phyloP scores from a whole-genome alignment of 192 early-diverging fungal species.

The Phycomyces blakesleeanus region DNA sequence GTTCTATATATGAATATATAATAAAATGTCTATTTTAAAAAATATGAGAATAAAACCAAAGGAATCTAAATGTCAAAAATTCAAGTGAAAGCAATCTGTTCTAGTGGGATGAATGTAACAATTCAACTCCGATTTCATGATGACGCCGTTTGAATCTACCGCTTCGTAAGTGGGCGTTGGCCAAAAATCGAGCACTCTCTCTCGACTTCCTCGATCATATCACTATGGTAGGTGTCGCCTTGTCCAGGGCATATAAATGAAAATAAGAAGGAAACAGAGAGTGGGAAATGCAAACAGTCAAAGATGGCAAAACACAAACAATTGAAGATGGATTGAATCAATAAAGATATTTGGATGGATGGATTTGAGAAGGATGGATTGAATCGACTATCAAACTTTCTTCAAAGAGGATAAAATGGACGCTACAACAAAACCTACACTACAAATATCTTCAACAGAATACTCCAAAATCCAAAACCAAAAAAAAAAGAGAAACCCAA shows the following conservation, averaged over 20 bases:
- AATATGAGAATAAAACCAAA: too few species aligned
- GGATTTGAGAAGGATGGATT: slow-evolving; percentile 6
- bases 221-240: slow-evolving; percentile 9
- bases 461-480: too few species aligned
- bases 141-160: neutral
- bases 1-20: too few species aligned
- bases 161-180: neutral
- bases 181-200: slow-evolving; percentile 5
- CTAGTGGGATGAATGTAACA: too few species aligned
- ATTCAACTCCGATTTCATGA: too few species aligned
- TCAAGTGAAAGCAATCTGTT: too few species aligned
- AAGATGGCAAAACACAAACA: neutral
- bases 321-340: neutral
- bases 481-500: too few species aligned
- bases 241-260: neutral
- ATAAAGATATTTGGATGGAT: slow-evolving; percentile 9
- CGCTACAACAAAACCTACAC: too few species aligned
- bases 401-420: too few species aligned
- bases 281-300: neutral
- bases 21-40: too few species aligned
- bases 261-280: neutral
- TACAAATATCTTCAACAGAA: too few species aligned
- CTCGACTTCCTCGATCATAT: slow-evolving; percentile 19
- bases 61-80: too few species aligned
- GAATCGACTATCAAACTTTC: neutral